Conservation (phyloP, 257 asterid genomes). For the Fraxinus quadrangulata region DNA sequence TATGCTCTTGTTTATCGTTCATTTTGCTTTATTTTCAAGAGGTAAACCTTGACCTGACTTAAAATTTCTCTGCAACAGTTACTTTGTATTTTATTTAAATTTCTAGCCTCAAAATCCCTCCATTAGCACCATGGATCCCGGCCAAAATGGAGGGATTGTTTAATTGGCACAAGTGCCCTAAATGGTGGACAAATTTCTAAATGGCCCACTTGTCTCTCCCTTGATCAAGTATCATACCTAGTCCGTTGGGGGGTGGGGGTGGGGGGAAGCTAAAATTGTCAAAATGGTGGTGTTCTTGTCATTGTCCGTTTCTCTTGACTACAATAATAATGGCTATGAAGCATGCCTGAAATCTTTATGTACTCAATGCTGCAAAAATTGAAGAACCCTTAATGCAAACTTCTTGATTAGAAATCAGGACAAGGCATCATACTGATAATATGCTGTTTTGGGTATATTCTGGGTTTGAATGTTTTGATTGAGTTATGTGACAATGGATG, state of each 20-base stretch:
- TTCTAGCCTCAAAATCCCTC: slow-evolving; percentile 6
- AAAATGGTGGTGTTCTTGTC: slow-evolving; percentile 25
- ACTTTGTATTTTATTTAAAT: not conserved
- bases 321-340: slow-evolving; percentile 27
- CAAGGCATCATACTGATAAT: not conserved
- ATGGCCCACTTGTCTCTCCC: slow-evolving; percentile 41
- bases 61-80: slow-evolving; percentile 7
- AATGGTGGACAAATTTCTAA: slow-evolving; percentile 24
- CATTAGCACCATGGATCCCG: slow-evolving; percentile 46
- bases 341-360: slow-evolving; percentile 33
- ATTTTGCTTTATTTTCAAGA: slow-evolving; percentile 1
- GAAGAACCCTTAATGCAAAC: not conserved
- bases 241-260: not conserved
- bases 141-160: slow-evolving; percentile 39
- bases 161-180: slow-evolving; percentile 37
- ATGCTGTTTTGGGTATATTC: slow-evolving; percentile 13
- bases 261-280: not conserved
- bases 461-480: slow-evolving; percentile 27
- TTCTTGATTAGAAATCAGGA: slow-evolving; percentile 18
- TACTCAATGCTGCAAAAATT: slow-evolving; percentile 22
- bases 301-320: slow-evolving; percentile 41
- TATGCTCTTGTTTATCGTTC: slow-evolving; percentile 17
- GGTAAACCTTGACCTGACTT: slow-evolving; percentile 5
- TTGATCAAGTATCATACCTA: slow-evolving; percentile 18
- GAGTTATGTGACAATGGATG: slow-evolving; percentile 21